Evolutionary conservation across 192 early-diverging fungal species (phyloP).

Genomic region (Phlyctochytrium bullatum): DNA sequence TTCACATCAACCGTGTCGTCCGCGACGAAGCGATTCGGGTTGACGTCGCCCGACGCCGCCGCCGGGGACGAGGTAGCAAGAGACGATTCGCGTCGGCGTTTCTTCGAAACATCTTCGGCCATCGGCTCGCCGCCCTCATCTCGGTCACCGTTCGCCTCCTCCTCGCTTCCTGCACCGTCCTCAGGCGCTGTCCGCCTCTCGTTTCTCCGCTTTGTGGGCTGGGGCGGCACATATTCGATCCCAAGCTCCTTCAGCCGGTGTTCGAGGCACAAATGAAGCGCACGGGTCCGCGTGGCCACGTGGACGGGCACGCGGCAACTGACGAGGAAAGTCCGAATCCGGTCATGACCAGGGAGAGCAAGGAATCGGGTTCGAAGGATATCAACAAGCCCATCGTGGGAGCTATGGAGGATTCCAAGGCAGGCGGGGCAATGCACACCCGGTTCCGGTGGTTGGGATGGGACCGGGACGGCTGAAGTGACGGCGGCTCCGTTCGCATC

Average conservation of each 20-base stretch:
- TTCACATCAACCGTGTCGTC: conserved; percentile 47
- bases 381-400: conserved; percentile 7
- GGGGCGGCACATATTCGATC: background rate
- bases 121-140: background rate
- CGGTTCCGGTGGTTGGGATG: background rate
- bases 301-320: conserved; percentile 38
- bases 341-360: conserved; percentile 11
- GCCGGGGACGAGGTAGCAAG: background rate
- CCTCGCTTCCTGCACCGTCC: background rate
- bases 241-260: background rate
- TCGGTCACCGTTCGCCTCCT: conserved; percentile 2
- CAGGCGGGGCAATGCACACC: conserved; percentile 35
- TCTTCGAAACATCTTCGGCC: background rate
- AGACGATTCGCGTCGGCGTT: background rate
- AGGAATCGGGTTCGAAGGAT: conserved; percentile 7
- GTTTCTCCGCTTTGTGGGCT: background rate
- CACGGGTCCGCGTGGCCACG: conserved; percentile 34
- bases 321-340: conserved; percentile 25
- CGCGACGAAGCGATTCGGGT: background rate
- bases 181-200: background rate
- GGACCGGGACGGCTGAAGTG: too few species aligned
- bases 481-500: too few species aligned
- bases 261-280: conserved; percentile 10
- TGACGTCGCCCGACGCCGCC: conserved; percentile 4
- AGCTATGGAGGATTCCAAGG: conserved; percentile 35